phyloP scores from a whole-genome alignment of 352 stramenopile species.

The Globisporangium emineosum region DNA sequence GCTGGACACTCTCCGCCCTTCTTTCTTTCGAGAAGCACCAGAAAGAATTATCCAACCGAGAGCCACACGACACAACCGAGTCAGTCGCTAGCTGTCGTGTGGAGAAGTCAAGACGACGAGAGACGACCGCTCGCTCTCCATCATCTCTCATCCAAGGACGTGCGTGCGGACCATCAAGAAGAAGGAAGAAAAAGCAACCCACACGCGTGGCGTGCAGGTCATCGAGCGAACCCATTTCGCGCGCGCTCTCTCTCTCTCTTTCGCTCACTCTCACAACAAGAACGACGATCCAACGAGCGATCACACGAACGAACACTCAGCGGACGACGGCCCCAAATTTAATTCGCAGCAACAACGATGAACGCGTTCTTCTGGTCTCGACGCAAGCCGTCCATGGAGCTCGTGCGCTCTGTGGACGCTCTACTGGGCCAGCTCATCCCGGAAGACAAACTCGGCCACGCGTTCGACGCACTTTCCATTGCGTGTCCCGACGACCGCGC shows the following conservation, averaged over 20 bases:
- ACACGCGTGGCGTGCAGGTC: not conserved
- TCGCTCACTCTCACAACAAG: not conserved
- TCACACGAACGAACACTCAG: not conserved
- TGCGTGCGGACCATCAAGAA: not conserved
- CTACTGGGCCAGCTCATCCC: conserved; percentile 55
- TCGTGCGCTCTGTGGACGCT: conserved; percentile 69
- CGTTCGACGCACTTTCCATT: conserved; percentile 47
- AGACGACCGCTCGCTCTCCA: not conserved
- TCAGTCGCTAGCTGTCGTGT: not conserved
- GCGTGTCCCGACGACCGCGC: conserved; percentile 24
- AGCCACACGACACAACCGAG: not conserved
- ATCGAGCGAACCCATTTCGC: conserved; percentile 10
- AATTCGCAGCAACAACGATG: conserved; percentile 21
- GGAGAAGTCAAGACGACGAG: not conserved
- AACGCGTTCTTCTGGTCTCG: conserved; percentile 83
- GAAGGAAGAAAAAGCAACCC: conserved; percentile 4
- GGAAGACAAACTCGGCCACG: conserved; percentile 51
- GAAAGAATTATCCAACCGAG: not conserved
- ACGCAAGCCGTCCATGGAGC: conserved; percentile 65
- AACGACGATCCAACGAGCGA: conserved; percentile 9
- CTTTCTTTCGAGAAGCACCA: conserved; percentile 8
- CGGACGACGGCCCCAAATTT: not conserved
- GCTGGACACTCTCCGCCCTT: not conserved
- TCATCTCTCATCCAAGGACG: conserved; percentile 3
- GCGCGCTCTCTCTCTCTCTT: not conserved